Conservation (phyloP, 805 yeast genomes). For the Hanseniaspora mollemarum region DNA sequence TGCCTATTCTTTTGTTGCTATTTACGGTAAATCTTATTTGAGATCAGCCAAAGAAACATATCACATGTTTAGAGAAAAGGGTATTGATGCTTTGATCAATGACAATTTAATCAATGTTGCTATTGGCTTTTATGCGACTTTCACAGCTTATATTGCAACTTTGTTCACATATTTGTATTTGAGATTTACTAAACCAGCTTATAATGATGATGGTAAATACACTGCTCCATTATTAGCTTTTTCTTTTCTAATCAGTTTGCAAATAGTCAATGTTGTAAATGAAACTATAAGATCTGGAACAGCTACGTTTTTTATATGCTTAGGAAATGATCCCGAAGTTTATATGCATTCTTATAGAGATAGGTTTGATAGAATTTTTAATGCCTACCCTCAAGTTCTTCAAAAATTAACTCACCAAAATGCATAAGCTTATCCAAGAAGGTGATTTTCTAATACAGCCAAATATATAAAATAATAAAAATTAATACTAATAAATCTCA, state of each 20-base stretch:
- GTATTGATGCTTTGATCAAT: conserved; percentile 72
- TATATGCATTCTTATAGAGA: conserved; percentile 63
- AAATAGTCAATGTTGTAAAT: conserved; percentile 60
- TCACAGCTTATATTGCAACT: conserved; percentile 57
- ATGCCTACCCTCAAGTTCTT: conserved; percentile 58
- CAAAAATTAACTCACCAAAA: conserved; percentile 36
- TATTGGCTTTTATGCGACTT: conserved; percentile 59
- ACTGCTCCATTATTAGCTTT: conserved; percentile 68
- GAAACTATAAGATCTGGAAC: conserved; percentile 72
- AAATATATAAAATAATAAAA: not conserved
- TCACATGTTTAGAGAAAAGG: conserved; percentile 63
- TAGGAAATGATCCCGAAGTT: conserved; percentile 76
- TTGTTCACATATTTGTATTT: conserved; percentile 56
- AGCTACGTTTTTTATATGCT: conserved; percentile 71
- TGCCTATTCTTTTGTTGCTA: conserved; percentile 76
- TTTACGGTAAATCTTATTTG: conserved; percentile 71
- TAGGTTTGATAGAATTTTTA: conserved; percentile 50
- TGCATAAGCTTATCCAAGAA: conserved; percentile 18
- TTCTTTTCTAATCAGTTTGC: conserved; percentile 59
- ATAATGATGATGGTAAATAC: conserved; percentile 47
- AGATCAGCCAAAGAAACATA: conserved; percentile 73
- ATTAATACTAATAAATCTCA: not conserved
- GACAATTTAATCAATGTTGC: conserved; percentile 76
- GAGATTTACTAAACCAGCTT: conserved; percentile 54
- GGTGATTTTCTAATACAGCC: not conserved